These are phyloP conservation scores for Fraxinus baroniana DNA, from an alignment of 305 asterid genomes.

Conservation along the genomic window DNA sequence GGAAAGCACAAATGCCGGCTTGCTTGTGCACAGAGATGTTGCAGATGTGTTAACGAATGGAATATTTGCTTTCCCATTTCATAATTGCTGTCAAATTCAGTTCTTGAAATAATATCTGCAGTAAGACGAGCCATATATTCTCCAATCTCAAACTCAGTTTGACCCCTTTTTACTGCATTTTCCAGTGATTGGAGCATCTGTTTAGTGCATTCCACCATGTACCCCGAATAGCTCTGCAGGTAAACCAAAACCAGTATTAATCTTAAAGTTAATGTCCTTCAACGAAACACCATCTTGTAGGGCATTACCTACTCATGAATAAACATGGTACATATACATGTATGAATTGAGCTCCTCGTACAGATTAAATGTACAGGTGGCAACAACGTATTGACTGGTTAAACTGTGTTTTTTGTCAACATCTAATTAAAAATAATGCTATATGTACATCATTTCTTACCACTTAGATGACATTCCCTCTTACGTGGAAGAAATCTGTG, in stretches of 20 bases:
- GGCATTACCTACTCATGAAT: not conserved
- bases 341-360: not conserved
- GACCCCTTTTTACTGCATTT: conserved; percentile 37
- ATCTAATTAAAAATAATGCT: no score
- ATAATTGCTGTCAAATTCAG: conserved; percentile 67
- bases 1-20: conserved; percentile 73
- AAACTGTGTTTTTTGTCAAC: no score
- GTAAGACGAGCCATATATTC: conserved; percentile 72
- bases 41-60: conserved; percentile 52
- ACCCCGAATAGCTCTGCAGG: conserved; percentile 65
- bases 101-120: conserved; percentile 83
- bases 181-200: conserved; percentile 50
- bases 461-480: no score
- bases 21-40: conserved; percentile 61
- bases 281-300: not conserved
- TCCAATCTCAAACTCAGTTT: conserved; percentile 70
- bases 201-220: conserved; percentile 77
- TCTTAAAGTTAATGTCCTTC: not conserved
- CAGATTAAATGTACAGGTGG: no score
- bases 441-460: no score
- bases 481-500: no score
- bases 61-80: conserved; percentile 82
- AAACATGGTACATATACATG: not conserved
- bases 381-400: not conserved
- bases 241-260: not conserved